Percentiles rank a stretch among this genome's conserved stretches.
phyloP scores from a whole-genome alignment of 768 basidiomycete genomes.

The Tephrocybe rancida region DNA sequence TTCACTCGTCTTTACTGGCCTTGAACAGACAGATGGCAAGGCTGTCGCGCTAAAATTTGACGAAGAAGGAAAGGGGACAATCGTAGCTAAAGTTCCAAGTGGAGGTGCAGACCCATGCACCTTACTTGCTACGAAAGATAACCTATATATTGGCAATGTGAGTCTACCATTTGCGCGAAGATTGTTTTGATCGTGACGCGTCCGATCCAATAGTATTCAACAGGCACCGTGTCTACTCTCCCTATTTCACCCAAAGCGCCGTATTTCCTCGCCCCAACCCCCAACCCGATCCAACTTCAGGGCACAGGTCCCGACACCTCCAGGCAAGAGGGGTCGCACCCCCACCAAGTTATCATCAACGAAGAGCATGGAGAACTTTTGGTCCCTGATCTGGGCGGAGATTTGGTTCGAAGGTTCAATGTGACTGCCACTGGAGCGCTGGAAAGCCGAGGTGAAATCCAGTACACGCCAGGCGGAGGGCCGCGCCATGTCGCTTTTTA shows the following conservation, averaged over 20 bases:
- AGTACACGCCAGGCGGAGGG: conserved; percentile 59
- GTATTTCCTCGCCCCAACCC: conserved; percentile 37
- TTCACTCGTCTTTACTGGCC: conserved; percentile 62
- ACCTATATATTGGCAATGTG: conserved; percentile 75
- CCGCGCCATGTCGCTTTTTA: conserved; percentile 71
- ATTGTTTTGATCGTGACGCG: not conserved
- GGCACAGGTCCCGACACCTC: conserved; percentile 64
- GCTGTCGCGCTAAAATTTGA: conserved; percentile 62
- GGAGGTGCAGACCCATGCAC: conserved; percentile 68
- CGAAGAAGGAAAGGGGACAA: conserved; percentile 49
- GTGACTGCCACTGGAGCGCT: conserved; percentile 47
- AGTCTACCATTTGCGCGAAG: conserved; percentile 28
- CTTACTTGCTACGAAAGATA: conserved; percentile 55
- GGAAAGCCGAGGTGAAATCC: conserved; percentile 49
- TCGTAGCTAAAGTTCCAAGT: conserved; percentile 51
- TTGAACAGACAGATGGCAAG: conserved; percentile 71
- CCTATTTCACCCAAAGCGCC: conserved; percentile 54
- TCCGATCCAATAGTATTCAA: conserved; percentile 56
- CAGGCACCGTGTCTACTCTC: conserved; percentile 58
- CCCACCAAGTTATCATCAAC: conserved; percentile 69
- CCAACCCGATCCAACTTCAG: conserved; percentile 42
- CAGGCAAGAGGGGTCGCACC: conserved; percentile 75
- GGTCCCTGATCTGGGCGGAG: conserved; percentile 76
- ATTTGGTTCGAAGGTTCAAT: conserved; percentile 61
- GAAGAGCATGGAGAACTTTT: conserved; percentile 58